Conservation (phyloP, 192 early-diverging fungal species). For the Podila verticillata region DNA sequence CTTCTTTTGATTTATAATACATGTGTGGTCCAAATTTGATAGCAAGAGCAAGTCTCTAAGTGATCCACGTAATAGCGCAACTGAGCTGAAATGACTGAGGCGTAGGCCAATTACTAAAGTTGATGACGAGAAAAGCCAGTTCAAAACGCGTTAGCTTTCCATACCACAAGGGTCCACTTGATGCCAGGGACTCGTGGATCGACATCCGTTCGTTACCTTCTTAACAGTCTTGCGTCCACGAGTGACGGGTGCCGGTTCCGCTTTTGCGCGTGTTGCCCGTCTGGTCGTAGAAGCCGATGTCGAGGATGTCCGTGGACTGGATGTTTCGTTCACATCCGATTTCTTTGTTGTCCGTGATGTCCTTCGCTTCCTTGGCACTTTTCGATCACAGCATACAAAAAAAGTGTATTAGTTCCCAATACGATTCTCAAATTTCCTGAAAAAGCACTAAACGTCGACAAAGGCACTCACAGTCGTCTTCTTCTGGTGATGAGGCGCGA, state of each 20-base stretch:
- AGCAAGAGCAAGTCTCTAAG: too few relatives aligned
- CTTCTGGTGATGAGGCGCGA: conserved; percentile 59
- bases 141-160: too few relatives aligned
- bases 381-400: background rate
- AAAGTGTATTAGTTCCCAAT: background rate
- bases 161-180: too few relatives aligned
- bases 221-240: conserved; percentile 46
- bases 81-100: too few relatives aligned
- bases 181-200: too few relatives aligned
- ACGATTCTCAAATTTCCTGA: background rate
- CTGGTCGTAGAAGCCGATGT: conserved; percentile 13
- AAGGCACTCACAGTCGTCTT: conserved; percentile 57
- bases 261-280: conserved; percentile 33
- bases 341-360: conserved; percentile 37
- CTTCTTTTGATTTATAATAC: too few relatives aligned
- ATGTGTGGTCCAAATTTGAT: too few relatives aligned
- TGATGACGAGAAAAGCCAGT: too few relatives aligned
- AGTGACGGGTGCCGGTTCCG: conserved; percentile 23
- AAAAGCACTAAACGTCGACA: background rate
- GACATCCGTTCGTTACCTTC: conserved; percentile 17
- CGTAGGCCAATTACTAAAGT: too few relatives aligned
- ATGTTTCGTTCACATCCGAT: conserved; percentile 46
- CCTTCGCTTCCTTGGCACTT: conserved; percentile 40
- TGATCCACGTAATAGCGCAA: too few relatives aligned
- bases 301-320: conserved; percentile 40